Evolutionary conservation across 176 grass and related monocot genomes (phyloP).

Genomic region (Musa beccarii): DNA sequence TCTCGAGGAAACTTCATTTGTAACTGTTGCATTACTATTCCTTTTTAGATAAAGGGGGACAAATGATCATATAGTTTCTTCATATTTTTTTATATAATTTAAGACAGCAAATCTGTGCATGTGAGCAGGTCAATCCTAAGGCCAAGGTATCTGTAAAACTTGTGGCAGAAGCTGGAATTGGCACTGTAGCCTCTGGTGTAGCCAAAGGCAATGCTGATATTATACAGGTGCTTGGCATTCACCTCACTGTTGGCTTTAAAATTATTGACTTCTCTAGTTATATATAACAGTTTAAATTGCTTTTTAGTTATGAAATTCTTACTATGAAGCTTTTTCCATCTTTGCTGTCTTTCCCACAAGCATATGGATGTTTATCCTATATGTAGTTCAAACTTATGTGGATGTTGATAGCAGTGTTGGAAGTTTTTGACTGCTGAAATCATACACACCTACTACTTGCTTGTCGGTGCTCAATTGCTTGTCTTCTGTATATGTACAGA

Average conservation of each 20-base stretch:
- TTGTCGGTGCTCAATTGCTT: too few relatives aligned
- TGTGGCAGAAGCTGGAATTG: constrained; percentile 96
- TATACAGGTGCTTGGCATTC: constrained; percentile 59
- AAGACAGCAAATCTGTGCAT: constrained; percentile 6
- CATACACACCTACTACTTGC: too few relatives aligned
- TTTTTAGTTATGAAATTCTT: neutral
- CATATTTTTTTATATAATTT: neutral
- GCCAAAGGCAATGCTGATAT: constrained; percentile 94
- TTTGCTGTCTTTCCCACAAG: neutral
- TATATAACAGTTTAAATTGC: neutral
- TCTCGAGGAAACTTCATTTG: neutral
- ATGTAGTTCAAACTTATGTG: too few relatives aligned
- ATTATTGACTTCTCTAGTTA: neutral
- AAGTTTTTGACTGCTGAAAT: too few relatives aligned
- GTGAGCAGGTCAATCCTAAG: constrained; percentile 79
- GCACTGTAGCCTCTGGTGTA: constrained; percentile 99
- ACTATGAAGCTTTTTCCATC: neutral
- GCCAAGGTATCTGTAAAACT: constrained; percentile 99
- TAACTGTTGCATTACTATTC: neutral
- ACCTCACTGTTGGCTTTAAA: neutral
- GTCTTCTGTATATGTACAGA: too few relatives aligned
- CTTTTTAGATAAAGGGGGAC: neutral
- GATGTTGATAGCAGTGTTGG: too few relatives aligned
- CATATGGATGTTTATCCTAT: too few relatives aligned
- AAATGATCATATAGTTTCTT: neutral